A percentile compares a stretch with the other conserved stretches of the same genome.
Evolutionary conservation across 768 basidiomycete species (phyloP).

Genomic region (Lactifluus hygrophoroides): DNA sequence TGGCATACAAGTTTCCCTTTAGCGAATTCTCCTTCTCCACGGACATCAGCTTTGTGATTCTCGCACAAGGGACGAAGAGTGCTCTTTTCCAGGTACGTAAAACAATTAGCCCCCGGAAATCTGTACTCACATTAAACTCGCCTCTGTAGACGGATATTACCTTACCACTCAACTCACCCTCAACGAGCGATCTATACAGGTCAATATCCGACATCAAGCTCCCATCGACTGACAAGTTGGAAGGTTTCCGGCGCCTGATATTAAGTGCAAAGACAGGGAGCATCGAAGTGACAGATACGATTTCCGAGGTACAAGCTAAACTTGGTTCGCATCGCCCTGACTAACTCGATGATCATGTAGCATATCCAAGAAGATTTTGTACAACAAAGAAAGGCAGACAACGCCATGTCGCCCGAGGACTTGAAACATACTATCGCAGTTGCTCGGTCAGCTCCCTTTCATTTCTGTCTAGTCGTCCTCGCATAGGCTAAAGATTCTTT

Average conservation of each 20-base stretch:
- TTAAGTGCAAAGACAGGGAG: constrained; percentile 53
- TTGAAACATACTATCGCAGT: constrained; percentile 60
- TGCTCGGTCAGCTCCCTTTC: constrained; percentile 44
- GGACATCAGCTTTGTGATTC: constrained; percentile 56
- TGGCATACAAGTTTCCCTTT: constrained; percentile 72
- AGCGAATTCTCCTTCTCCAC: constrained; percentile 65
- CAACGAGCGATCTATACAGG: constrained; percentile 41
- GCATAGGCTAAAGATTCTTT: constrained; percentile 8
- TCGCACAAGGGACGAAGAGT: constrained; percentile 58
- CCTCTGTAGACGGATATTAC: constrained; percentile 47
- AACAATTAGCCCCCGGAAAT: background rate
- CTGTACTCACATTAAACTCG: background rate
- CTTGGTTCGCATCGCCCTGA: background rate
- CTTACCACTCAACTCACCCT: constrained; percentile 36
- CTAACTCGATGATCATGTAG: constrained; percentile 29
- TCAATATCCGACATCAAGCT: constrained; percentile 33
- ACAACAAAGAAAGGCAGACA: constrained; percentile 32
- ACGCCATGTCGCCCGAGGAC: constrained; percentile 44
- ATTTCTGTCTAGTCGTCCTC: background rate
- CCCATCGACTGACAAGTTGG: constrained; percentile 41
- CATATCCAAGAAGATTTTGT: constrained; percentile 74
- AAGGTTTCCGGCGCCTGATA: constrained; percentile 49
- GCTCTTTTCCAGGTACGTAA: constrained; percentile 59
- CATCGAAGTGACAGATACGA: constrained; percentile 42
- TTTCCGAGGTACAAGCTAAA: constrained; percentile 45